A percentile compares a stretch with the other conserved stretches of the same genome.
Evolutionary conservation across 768 basidiomycete species (phyloP).

Genomic region (Trametopsis cervina): DNA sequence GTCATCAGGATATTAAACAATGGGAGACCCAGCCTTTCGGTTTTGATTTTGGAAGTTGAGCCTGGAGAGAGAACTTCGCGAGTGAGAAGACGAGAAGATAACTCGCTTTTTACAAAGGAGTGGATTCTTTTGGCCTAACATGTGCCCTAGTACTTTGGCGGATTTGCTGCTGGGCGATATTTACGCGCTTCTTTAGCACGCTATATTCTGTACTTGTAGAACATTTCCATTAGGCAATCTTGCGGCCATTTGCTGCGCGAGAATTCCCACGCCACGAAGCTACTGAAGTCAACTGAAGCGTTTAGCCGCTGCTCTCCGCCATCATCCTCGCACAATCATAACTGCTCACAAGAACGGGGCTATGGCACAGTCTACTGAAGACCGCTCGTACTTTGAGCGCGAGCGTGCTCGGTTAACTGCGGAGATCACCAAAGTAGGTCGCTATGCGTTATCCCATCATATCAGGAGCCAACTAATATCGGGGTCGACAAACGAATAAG

Average conservation of each 20-base stretch:
- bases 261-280: not conserved
- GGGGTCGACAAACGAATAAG: too few relatives aligned
- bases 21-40: slow-evolving; percentile 93
- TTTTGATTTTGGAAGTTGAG: slow-evolving; percentile 82
- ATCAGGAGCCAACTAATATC: too few relatives aligned
- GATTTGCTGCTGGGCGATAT: not conserved
- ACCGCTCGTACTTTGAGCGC: slow-evolving; percentile 57
- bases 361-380: slow-evolving; percentile 22
- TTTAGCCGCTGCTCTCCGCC: too few relatives aligned
- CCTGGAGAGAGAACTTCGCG: slow-evolving; percentile 84
- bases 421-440: too few relatives aligned
- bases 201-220: not conserved
- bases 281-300: too few relatives aligned
- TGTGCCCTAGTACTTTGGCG: slow-evolving; percentile 1
- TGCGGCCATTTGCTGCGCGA: not conserved
- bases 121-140: slow-evolving; percentile 56
- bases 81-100: slow-evolving; percentile 97
- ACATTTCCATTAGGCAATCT: not conserved
- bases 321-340: too few relatives aligned
- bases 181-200: not conserved
- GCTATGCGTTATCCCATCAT: not conserved
- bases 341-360: too few relatives aligned
- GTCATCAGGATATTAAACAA: slow-evolving; percentile 95
- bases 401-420: slow-evolving; percentile 79
- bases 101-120: slow-evolving; percentile 82